Evolutionary conservation across 768 basidiomycete genomes (phyloP), one percentile per base, ranked within the genome.

Genomic region (Sarcodon aspratus): DNA sequence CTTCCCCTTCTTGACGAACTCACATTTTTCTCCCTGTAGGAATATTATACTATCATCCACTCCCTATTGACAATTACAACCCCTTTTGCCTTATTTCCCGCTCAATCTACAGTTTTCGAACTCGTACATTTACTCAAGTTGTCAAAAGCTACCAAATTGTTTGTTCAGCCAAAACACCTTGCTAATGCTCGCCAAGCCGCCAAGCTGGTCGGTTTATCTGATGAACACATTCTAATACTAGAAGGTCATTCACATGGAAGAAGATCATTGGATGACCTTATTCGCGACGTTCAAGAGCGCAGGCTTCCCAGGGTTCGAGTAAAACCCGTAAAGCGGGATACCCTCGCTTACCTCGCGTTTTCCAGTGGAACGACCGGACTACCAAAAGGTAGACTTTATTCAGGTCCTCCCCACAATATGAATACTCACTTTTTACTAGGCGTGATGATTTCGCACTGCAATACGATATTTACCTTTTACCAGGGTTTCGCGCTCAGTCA

Each of bases 301-400:
- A 62, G 64, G 0, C 55, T 74, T 1, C 69, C 75, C 7, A 58
- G 67, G 1, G 56, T 75, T 1, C 64, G 66, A 1, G 61, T 78
- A 33, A 69, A 67, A 37, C 65, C 69, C 0, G 82, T 75, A 0
- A 63, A 54, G 13, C 67, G 64, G 32, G 65, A 80, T 50, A 82
- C 79, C 0, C 63, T 85, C 1, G 85, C 81, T 1, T 85, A 87
- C 59, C 66, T 88, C 3, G 66, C 82, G 0, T 85, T 85, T 57
- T 88, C 85, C 0, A 87, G 85, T 55, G 85, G 85, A 18, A 88
- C 86, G 0, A 86, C 74, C 51, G 85, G 86, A 0, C 64, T 80
- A 3, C 83, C 85, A 0, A 88, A 88, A 74, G 83, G 84, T 79
- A 21, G 7, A 58, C 51, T 7, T 6, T 3, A 6, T 27, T 15